A percentile compares a stretch with the other conserved stretches of the same genome.
Conservation (phyloP, 2,329 filamentous ascomycete genomes). For the Diaporthe sp. region DNA sequence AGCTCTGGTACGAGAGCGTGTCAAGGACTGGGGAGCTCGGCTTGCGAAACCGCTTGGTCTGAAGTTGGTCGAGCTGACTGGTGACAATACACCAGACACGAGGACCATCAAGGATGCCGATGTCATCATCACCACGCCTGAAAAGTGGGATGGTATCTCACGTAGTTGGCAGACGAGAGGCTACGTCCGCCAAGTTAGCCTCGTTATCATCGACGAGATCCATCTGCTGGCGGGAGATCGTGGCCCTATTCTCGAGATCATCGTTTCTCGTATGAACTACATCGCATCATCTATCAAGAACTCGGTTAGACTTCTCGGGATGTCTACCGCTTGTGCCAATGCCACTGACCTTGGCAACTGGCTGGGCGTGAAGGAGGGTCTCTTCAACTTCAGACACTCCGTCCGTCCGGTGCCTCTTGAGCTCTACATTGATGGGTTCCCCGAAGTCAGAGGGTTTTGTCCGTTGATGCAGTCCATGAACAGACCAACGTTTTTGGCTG, state of each 20-base stretch:
- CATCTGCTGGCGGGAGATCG: conserved; percentile 96
- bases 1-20: conserved; percentile 93
- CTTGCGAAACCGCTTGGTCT: conserved; percentile 87
- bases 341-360: conserved; percentile 94
- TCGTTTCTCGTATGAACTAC: conserved; percentile 96
- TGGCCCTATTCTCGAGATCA: conserved; percentile 98
- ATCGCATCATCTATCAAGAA: conserved; percentile 95
- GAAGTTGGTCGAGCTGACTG: conserved; percentile 94
- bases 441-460: conserved; percentile 94
- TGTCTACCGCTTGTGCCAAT: conserved; percentile 99
- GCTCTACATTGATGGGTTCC: conserved; percentile 97
- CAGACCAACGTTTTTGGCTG: conserved; percentile 92
- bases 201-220: conserved; percentile 99
- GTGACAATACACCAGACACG: conserved; percentile 97
- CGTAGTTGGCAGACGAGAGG: conserved; percentile 98
- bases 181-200: conserved; percentile 93
- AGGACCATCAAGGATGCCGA: conserved; percentile 95
- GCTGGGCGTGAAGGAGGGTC: conserved; percentile 93
- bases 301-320: conserved; percentile 91
- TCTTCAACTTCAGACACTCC: conserved; percentile 98
- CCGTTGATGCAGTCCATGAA: conserved; percentile 99
- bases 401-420: conserved; percentile 96
- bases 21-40: conserved; percentile 92
- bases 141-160: conserved; percentile 99
- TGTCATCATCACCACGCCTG: conserved; percentile 98